Conservation (phyloP, 192 early-diverging fungal genomes). For the Coemansia sp. region DNA sequence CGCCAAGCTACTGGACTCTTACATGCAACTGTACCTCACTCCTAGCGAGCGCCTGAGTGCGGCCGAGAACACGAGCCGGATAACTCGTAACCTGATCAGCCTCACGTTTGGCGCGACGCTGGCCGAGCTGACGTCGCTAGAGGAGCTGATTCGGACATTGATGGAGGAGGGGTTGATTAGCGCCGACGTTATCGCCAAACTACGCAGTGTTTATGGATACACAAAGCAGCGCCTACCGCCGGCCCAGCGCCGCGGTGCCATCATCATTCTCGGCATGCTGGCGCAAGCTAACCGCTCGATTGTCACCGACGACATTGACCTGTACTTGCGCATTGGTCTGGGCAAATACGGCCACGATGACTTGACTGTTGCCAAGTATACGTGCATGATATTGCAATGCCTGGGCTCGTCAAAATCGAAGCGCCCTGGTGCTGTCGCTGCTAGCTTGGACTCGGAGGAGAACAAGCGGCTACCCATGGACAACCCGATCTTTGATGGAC, state of each 20-base stretch:
- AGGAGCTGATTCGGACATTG: conserved; percentile 85
- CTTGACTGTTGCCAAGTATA: conserved; percentile 82
- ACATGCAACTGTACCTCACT: conserved; percentile 78
- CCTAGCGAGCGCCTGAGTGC: conserved; percentile 47
- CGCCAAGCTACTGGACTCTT: conserved; percentile 78
- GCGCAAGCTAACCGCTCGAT: conserved; percentile 84
- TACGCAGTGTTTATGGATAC: conserved; percentile 83
- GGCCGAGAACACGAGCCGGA: conserved; percentile 58
- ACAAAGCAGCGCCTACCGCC: conserved; percentile 68
- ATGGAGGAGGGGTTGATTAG: conserved; percentile 69
- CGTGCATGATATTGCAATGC: conserved; percentile 92
- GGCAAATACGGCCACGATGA: conserved; percentile 83
- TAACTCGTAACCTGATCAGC: conserved; percentile 63
- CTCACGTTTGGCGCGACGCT: conserved; percentile 85
- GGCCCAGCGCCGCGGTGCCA: conserved; percentile 81
- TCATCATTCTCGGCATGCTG: conserved; percentile 93
- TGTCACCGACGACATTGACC: conserved; percentile 84
- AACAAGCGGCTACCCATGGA: conserved; percentile 60
- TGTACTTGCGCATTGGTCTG: conserved; percentile 83
- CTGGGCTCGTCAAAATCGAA: conserved; percentile 55
- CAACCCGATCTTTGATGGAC: conserved; percentile 63
- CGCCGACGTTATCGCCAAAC: conserved; percentile 69
- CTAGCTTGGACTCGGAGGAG: conserved; percentile 30
- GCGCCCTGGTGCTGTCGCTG: conserved; percentile 25
- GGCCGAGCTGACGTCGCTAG: conserved; percentile 94